Percentiles rank a stretch among this genome's conserved stretches.
Conservation (phyloP, 139 green algal genomes). For the Chlamydomonas eustigma region DNA sequence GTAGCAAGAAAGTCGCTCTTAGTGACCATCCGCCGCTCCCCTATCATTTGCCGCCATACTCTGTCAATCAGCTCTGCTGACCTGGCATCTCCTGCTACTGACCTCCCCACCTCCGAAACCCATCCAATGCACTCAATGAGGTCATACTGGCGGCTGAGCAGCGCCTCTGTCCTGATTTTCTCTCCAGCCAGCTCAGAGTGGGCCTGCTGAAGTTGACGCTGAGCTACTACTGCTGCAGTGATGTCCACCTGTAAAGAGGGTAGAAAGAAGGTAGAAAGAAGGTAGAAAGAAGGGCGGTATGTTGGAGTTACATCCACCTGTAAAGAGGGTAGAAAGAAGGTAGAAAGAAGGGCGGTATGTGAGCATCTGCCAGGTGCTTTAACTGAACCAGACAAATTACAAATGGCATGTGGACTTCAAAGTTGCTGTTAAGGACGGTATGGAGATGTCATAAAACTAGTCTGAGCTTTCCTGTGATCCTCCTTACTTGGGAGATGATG, state of each 20-base stretch:
- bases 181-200: conserved; percentile 25
- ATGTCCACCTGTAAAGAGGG: too few relatives aligned
- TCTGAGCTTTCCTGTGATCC: too few relatives aligned
- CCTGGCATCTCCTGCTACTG: background rate
- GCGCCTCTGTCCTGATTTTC: conserved; percentile 40
- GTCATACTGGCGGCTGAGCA: conserved; percentile 45
- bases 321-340: too few relatives aligned
- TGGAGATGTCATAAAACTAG: too few relatives aligned
- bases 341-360: background rate
- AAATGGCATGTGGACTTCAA: background rate
- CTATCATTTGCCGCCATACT: background rate
- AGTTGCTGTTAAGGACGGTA: background rate
- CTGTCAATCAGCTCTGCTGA: background rate
- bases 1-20: background rate
- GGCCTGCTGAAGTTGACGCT: too few relatives aligned
- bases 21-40: background rate
- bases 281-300: background rate
- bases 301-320: background rate
- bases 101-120: too few relatives aligned
- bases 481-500: background rate
- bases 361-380: too few relatives aligned
- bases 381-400: background rate
- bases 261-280: background rate
- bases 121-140: conserved; percentile 36
- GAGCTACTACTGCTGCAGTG: too few relatives aligned